Percentiles rank a stretch among this genome's conserved stretches.
phyloP scores from a whole-genome alignment of 768 basidiomycete genomes.

The Serendipita sp. region DNA sequence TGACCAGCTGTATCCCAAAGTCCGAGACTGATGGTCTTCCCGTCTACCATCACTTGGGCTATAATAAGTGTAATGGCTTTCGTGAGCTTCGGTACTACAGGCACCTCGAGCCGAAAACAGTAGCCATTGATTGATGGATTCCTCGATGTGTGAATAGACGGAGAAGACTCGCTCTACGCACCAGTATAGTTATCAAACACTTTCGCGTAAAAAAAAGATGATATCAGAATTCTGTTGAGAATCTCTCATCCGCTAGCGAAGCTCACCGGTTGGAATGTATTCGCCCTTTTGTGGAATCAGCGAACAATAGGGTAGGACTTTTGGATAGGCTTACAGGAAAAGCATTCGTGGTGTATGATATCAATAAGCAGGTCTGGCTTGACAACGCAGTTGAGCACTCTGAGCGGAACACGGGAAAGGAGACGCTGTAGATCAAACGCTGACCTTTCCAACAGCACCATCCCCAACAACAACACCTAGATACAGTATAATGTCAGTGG shows the following conservation, averaged over 20 bases:
- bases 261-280: conserved; percentile 83
- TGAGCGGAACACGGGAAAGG: neutral
- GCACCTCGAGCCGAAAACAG: no score
- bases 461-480: conserved; percentile 95
- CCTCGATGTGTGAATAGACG: conserved; percentile 1
- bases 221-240: neutral
- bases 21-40: conserved; percentile 93
- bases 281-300: conserved; percentile 45
- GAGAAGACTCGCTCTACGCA: conserved; percentile 8
- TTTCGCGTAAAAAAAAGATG: conserved; percentile 16
- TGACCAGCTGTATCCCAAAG: conserved; percentile 99
- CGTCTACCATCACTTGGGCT: conserved; percentile 97
- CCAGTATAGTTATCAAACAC: conserved; percentile 95
- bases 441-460: conserved; percentile 94
- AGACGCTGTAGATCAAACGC: conserved; percentile 7
- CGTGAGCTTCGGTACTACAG: neutral
- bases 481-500: conserved; percentile 6
- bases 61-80: neutral
- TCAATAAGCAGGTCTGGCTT: conserved; percentile 84
- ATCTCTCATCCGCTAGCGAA: no score
- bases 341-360: conserved; percentile 98
- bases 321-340: conserved; percentile 53
- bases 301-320: conserved; percentile 12
- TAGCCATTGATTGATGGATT: neutral
- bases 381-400: conserved; percentile 12